Evolutionary conservation across 192 early-diverging fungal genomes (phyloP).

Genomic region (Coemansia sp.): DNA sequence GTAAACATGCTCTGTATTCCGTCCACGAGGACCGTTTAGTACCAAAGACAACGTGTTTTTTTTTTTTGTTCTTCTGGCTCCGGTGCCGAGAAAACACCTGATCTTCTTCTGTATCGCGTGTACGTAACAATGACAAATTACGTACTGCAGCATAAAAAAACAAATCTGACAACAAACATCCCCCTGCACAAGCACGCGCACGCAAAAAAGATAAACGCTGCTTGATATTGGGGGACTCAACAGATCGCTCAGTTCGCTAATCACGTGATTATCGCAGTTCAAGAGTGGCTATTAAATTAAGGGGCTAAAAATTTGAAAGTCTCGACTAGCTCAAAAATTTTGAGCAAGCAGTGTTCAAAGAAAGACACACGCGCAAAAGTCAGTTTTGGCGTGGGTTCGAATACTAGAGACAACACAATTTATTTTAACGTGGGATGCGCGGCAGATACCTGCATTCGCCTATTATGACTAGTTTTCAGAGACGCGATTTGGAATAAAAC

Average conservation of each 20-base stretch:
- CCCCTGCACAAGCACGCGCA: neutral
- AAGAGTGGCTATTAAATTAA: neutral
- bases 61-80: too few species aligned
- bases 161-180: neutral
- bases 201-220: too few species aligned
- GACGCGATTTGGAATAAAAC: neutral
- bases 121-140: neutral
- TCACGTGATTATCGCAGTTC: too few species aligned
- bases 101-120: neutral
- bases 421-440: slow-evolving; percentile 2
- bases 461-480: neutral
- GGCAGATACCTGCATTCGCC: slow-evolving; percentile 12
- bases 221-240: too few species aligned
- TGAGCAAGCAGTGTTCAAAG: neutral
- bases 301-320: neutral
- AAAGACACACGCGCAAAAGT: neutral
- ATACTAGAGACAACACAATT: neutral
- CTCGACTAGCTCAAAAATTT: neutral
- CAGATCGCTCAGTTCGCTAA: too few species aligned
- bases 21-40: neutral
- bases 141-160: neutral
- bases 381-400: neutral
- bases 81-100: neutral
- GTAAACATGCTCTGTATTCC: neutral
- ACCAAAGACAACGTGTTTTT: too few species aligned